Base-by-base conservation (phyloP, 2,329 filamentous ascomycete genomes). In the Neopestalotiopsis rosae region DNA sequence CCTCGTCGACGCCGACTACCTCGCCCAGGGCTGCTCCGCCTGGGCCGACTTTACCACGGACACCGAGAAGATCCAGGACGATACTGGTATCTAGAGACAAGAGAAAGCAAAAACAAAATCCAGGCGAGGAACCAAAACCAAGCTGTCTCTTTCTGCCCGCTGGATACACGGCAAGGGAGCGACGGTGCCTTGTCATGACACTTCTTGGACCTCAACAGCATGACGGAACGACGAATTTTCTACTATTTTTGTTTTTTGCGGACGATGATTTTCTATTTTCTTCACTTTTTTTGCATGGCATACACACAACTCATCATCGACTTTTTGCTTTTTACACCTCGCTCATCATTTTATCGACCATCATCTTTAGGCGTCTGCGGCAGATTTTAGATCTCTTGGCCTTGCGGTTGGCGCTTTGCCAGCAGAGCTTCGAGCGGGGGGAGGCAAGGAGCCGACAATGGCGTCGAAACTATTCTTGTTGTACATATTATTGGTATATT, bases 51-150 rank as follows among this genome's bases (percentile, higher is more conserved):
- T 82, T 69, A 73, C 75, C 4, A 61, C 66, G 20, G 52, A 58
- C 1, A 65, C 67, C 14, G 67, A n/a, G 1, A 34, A 79, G n/a
- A 61, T 66, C 1, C 77, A 79, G 74, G 76, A 78, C 2, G 78
- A 80, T 64, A 79, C 78, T n/a, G 78, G 79, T 32, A 73, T 81
- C 64, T 81, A 72, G 74, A 71, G 24, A 28, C 24, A 28, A 28
- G 24, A 28, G n/a, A 38, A 38, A 38, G 10, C 34, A 38, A 38
- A 28, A 28, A 28, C 24, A 3, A 28, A 28, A 28, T 4, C 3
- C 24, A 28, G 24, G 24, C 24, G 24, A 28, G 24, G 24, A 28
- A 28, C 24, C 24, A 28, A 28, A 28, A 28, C 24, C 34, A 38
- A 38, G 10, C 34, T 10, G 6, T 38, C 10, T 38, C 34, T 38